Conservation (phyloP, 768 basidiomycete genomes). For the Asterophora parasitica region DNA sequence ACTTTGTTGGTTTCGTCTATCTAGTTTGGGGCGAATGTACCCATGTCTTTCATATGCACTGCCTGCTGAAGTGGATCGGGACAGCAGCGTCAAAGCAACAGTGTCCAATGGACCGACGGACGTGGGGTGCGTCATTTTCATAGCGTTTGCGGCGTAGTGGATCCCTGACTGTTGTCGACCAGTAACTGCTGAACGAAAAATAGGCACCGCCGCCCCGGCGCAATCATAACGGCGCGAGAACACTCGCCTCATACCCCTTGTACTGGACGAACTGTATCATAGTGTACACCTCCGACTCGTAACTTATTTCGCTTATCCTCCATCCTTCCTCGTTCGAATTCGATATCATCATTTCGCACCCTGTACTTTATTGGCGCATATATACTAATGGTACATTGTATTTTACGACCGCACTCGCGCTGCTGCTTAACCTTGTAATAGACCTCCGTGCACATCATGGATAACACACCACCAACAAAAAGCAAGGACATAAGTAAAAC, state of each 20-base stretch:
- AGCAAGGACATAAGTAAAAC: conserved; percentile 10
- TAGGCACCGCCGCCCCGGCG: conserved; percentile 18
- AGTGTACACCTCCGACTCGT: background rate
- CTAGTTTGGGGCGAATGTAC: conserved; percentile 97
- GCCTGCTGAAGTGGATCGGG: conserved; percentile 92
- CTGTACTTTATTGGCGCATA: conserved; percentile 20
- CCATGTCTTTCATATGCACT: conserved; percentile 99
- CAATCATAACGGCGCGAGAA: conserved; percentile 5
- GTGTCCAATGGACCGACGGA: conserved; percentile 96
- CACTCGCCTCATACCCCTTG: conserved; percentile 7
- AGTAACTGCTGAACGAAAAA: conserved; percentile 55
- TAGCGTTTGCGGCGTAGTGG: background rate
- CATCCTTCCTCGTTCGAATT: too few species aligned
- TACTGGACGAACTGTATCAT: conserved; percentile 1
- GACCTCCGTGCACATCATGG: conserved; percentile 10
- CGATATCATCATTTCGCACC: conserved; percentile 9
- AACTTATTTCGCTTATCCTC: conserved; percentile 6
- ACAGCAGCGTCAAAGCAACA: conserved; percentile 88
- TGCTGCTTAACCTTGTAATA: conserved; percentile 10
- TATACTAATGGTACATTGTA: conserved; percentile 26
- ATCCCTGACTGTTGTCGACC: background rate
- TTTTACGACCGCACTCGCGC: conserved; percentile 16
- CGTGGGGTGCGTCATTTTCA: conserved; percentile 68
- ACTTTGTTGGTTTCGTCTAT: background rate
- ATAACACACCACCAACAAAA: conserved; percentile 10